Percentiles rank a stretch among this genome's conserved stretches.
phyloP scores from a whole-genome alignment of 257 asterid genomes.

The Plantago major region DNA sequence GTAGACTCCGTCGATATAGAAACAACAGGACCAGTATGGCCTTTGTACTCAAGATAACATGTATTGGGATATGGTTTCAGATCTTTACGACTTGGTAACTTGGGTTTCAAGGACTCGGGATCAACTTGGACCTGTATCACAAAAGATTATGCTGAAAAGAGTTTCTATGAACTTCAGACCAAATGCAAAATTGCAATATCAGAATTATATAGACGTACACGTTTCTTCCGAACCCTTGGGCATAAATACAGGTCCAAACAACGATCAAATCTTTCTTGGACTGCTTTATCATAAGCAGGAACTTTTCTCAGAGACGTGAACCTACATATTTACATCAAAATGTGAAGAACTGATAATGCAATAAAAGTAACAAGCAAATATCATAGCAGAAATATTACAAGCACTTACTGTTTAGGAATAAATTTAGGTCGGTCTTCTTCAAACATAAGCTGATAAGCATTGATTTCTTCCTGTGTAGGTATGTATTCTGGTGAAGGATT shows the following conservation, averaged over 20 bases:
- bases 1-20: constrained; percentile 72
- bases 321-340: constrained; percentile 36
- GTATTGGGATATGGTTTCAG: constrained; percentile 87
- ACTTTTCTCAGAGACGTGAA: constrained; percentile 69
- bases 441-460: constrained; percentile 81
- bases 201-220: constrained; percentile 47
- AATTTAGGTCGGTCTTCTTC: constrained; percentile 95
- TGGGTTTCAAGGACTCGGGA: constrained; percentile 93
- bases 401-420: constrained; percentile 70
- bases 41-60: constrained; percentile 94
- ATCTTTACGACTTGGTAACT: constrained; percentile 87
- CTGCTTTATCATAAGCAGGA: constrained; percentile 87
- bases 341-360: neutral
- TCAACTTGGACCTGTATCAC: constrained; percentile 76
- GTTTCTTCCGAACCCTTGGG: constrained; percentile 80
- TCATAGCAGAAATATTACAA: constrained; percentile 12
- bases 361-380: constrained; percentile 9
- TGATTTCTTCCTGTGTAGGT: constrained; percentile 84
- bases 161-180: constrained; percentile 4
- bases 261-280: constrained; percentile 77
- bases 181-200: constrained; percentile 3
- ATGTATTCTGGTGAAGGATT: constrained; percentile 88
- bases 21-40: constrained; percentile 83
- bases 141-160: neutral
- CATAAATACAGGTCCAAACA: constrained; percentile 93